Base-by-base conservation (phyloP, 768 basidiomycete genomes). In the Rhizopogon vinicolor region DNA sequence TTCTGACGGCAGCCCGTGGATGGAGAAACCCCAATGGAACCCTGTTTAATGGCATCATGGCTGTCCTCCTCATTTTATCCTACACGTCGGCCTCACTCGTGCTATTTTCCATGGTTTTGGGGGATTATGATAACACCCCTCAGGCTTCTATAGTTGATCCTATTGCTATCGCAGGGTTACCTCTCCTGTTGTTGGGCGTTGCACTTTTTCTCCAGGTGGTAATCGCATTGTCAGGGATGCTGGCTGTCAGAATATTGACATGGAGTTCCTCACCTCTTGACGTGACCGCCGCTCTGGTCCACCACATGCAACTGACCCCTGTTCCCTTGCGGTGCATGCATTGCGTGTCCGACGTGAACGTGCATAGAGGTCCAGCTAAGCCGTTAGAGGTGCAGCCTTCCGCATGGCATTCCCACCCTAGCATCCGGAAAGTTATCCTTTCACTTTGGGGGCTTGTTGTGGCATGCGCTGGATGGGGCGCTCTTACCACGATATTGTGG, bases 241-340 rank as follows among this genome's bases (percentile, higher is more conserved):
- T 57, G 29, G 37, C 53, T 18, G 62, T 63, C 16, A 58, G 63
- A 45, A 54, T 68, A n/a, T 41, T 66, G 50, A 70, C 70, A 9
- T 70, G 68, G 70, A 72, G 70, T 12, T 65, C 68, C 29, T 70
- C 68, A 3, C 58, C 66, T 12, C 62, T 72, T 13, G 66, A 68
- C 13, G 58, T 64, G 1, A 67, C 68, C 1, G 66, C 70, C 3
- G 68, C 69, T 1, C 58, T 70, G 31, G 58, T 72, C 8, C 63
- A 66, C n/a, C 62, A 72, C 16, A 58, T 63, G 1, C 62, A 62
- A 8, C 61, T 70, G 44, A 1, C 60, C 5, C 61, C 55, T 0
- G 54, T 58, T 22, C 45, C 55, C 3, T 61, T 60, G 4, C 64
- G 48, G 12, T 68, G 69, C 29, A 70, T 70, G 68, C 54, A 31